Evolutionary conservation across 176 grass and related monocot genomes (phyloP), one percentile per base, ranked within the genome.

Genomic region (Juncus inflexus): DNA sequence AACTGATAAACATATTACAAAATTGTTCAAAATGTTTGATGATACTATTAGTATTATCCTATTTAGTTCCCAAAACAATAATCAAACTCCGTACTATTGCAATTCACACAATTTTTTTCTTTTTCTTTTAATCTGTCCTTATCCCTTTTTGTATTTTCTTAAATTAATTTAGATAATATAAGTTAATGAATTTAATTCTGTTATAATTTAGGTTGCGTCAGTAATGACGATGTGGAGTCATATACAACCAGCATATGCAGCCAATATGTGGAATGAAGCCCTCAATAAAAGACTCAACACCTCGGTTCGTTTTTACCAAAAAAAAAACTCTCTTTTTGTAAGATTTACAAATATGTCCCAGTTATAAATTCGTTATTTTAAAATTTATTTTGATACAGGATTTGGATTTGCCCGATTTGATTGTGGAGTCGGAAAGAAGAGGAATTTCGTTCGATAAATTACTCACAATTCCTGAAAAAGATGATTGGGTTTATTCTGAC

Each of bases 211-310:
- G 94, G 94, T 99, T 75, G 94, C 94, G 62, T 99, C 88, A 84
- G 79, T 86, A 57, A 92, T 99, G 94, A 89, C 94, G 61, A 64
- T 99, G 83, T 99, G 94, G 94, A 84, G 10, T 82, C 85, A 92
- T 42, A 62, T 99, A 70, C 83, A 99, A 64, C 94, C 94, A 75
- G 94, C 79, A 2, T 99, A 92, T 64, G 94, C 94, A 40, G 83
- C 55, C 41, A 92, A 86, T 69, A 76, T 99, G 88, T 99, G 83
- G 85, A 78, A 86, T 75, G 94, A 99, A 86, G 94, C 94, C 39
- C 85, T 99, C 66, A 99, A 99, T 67, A 92, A 84, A 66, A 83
- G 94, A 40, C 94, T 99, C 64, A 89, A 89, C 58, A 99, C 94
- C 61, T 73, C 87, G 85, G 94, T 99, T 52, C 79, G 72, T 37